Conservation (phyloP, 2,329 filamentous ascomycete genomes). For the Penicillium sp. region DNA sequence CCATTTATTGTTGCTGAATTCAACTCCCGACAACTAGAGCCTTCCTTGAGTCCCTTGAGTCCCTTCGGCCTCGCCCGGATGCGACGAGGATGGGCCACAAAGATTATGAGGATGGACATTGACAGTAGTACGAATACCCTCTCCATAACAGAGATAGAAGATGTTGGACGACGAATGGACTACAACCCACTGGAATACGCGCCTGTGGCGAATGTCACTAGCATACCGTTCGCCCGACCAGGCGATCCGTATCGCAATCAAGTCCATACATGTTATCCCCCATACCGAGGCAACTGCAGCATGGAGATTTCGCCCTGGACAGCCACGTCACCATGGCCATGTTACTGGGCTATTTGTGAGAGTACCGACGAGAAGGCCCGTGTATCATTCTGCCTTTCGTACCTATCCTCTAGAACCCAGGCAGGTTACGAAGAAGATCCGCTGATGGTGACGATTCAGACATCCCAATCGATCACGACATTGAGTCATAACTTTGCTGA, state of each 20-base stretch:
- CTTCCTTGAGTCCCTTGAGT: too few relatives aligned
- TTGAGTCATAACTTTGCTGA: slow-evolving; percentile 38
- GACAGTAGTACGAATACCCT: slow-evolving; percentile 46
- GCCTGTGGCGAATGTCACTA: slow-evolving; percentile 47
- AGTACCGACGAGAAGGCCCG: slow-evolving; percentile 27
- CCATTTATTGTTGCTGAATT: slow-evolving; percentile 50
- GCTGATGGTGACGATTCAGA: slow-evolving; percentile 27
- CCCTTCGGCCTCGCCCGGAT: slow-evolving; percentile 46
- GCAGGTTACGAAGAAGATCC: slow-evolving; percentile 21
- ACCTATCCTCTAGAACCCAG: slow-evolving; percentile 18
- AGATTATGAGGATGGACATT: slow-evolving; percentile 49
- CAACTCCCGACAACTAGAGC: slow-evolving; percentile 49
- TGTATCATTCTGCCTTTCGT: slow-evolving; percentile 35
- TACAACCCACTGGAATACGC: slow-evolving; percentile 25
- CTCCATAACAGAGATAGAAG: slow-evolving; percentile 56
- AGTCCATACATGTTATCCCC: slow-evolving; percentile 43
- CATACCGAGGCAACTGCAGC: slow-evolving; percentile 40
- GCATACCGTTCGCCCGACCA: slow-evolving; percentile 50
- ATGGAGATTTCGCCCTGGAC: slow-evolving; percentile 30
- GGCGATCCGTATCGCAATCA: slow-evolving; percentile 52
- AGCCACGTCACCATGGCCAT: slow-evolving; percentile 24
- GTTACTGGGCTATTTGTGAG: slow-evolving; percentile 37
- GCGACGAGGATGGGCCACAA: slow-evolving; percentile 50
- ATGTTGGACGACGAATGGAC: slow-evolving; percentile 44
- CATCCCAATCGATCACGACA: slow-evolving; percentile 20